These are phyloP conservation scores for Aureococcus anophagefferens DNA, from an alignment of 108 stramenopile species.

Conservation along the genomic window DNA sequence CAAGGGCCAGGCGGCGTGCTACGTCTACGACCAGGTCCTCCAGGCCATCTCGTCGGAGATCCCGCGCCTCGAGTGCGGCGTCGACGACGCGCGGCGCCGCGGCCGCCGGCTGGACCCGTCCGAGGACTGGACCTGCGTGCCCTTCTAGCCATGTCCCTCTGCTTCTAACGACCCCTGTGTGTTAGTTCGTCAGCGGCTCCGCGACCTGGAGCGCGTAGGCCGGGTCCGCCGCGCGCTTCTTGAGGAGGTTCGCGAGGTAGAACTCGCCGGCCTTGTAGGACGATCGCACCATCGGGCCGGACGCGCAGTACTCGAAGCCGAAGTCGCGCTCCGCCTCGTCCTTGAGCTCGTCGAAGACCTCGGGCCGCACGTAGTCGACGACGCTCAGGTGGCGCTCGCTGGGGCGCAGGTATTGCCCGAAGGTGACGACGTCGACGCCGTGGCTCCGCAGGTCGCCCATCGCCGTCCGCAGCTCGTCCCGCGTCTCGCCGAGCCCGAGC, in stretches of 20 bases:
- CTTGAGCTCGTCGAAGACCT: constrained; percentile 62
- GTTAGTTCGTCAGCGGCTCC: too few relatives aligned
- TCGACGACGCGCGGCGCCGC: too few relatives aligned
- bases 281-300: constrained; percentile 90
- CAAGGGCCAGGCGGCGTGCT: too few relatives aligned
- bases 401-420: constrained; percentile 95
- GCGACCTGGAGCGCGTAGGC: too few relatives aligned
- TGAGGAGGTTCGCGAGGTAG: constrained; percentile 81
- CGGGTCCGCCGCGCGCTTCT: too few relatives aligned
- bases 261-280: constrained; percentile 95
- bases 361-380: constrained; percentile 89
- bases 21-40: too few relatives aligned
- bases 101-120: too few relatives aligned
- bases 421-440: constrained; percentile 92
- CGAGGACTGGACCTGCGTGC: too few relatives aligned
- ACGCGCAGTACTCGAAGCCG: constrained; percentile 96
- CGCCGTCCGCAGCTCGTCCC: constrained; percentile 86
- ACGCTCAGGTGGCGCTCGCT: constrained; percentile 87
- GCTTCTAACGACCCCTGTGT: too few relatives aligned
- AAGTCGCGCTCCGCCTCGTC: constrained; percentile 62
- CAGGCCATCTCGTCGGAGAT: too few relatives aligned
- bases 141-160: too few relatives aligned
- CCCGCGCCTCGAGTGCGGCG: too few relatives aligned
- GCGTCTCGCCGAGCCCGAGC: constrained; percentile 96
- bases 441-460: constrained; percentile 80